Evolutionary conservation across 75 land plant genomes (phyloP), one percentile per base, ranked within the genome.

Genomic region (Picea glauca): DNA sequence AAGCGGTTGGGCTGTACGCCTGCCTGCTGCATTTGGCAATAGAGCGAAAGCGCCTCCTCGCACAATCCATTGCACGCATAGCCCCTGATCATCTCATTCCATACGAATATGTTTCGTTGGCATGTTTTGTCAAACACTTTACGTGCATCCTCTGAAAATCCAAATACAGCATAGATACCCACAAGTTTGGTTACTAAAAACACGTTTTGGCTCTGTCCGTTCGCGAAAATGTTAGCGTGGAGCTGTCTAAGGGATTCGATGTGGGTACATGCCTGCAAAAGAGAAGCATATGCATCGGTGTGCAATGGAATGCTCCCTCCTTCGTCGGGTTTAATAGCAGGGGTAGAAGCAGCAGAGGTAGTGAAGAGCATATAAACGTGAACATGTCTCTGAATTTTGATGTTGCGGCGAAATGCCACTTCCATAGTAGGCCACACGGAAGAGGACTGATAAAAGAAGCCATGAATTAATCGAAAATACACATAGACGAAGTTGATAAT

Each of bases 11-110:
- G 78, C 38, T 43, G 68, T 17, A 88, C 30, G 12, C 75, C 81
- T 56, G 56, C 58, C 18, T 32, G 33, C 18, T 74, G 74, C 87
- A 72, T 81, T 58, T 43, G 15, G 57, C 60, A 73, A 54, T 80
- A 85, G 21, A 88, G 33, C 1, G 78, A 58, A 13, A 88, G n/a
- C n/a, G 88, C 84, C 50, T 85, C 76, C 63, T 70, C 65, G 38
- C 43, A 30, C 4, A 58, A 63, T 1, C 83, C 85, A 82, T 77
- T 80, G 21, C 18, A 23, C 1, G 78, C 78, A 78, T 85, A 82
- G 26, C 78, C 90, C 62, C 72, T 82, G 33, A 88, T 88, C 77
- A 88, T 88, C 14, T 77, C 76, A 73, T 80, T 85, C 82, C 84
- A 79, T 18, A 77, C 62, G 46, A 78, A 81, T 1, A 82, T 72